Conservation (phyloP, 1,284 basidiomycete genomes). For the Takashimella tepidaria region DNA sequence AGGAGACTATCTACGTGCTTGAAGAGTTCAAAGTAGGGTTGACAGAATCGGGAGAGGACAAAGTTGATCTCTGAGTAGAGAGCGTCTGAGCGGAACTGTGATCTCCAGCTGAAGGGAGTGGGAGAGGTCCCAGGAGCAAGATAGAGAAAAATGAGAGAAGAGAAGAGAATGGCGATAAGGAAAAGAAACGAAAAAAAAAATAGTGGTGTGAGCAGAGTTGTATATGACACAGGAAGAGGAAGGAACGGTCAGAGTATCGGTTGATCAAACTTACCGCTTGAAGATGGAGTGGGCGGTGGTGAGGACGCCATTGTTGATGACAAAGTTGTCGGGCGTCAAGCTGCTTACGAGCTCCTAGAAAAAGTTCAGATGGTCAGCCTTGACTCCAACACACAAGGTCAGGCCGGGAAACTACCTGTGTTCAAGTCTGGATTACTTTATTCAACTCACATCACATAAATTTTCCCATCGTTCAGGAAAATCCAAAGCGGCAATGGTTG, state of each 20-base stretch:
- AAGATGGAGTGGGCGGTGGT: slow-evolving; percentile 96
- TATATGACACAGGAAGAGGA: too few relatives aligned
- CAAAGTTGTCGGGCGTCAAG: slow-evolving; percentile 70
- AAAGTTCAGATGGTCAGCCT: slow-evolving; percentile 3
- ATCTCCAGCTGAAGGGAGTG: slow-evolving; percentile 61
- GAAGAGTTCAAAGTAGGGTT: slow-evolving; percentile 79
- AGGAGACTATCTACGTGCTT: slow-evolving; percentile 52
- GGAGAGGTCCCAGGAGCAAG: slow-evolving; percentile 1
- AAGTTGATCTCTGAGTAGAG: slow-evolving; percentile 91
- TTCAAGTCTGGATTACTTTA: too few relatives aligned
- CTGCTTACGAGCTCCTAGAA: slow-evolving; percentile 75
- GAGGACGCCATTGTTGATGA: slow-evolving; percentile 81
- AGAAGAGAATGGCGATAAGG: too few relatives aligned
- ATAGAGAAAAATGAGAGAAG: not conserved
- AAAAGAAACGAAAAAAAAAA: too few relatives aligned
- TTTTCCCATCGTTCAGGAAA: slow-evolving; percentile 80
- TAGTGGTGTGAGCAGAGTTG: too few relatives aligned
- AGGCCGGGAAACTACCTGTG: too few relatives aligned
- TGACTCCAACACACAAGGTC: too few relatives aligned
- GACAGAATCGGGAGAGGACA: slow-evolving; percentile 76
- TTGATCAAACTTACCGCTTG: slow-evolving; percentile 50
- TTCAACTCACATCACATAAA: slow-evolving; percentile 70
- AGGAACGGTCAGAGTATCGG: too few relatives aligned
- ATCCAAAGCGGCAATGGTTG: slow-evolving; percentile 78
- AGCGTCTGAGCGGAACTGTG: slow-evolving; percentile 78